phyloP scores from a whole-genome alignment of 2,329 filamentous ascomycete genomes.

The Aspergillus persii region DNA sequence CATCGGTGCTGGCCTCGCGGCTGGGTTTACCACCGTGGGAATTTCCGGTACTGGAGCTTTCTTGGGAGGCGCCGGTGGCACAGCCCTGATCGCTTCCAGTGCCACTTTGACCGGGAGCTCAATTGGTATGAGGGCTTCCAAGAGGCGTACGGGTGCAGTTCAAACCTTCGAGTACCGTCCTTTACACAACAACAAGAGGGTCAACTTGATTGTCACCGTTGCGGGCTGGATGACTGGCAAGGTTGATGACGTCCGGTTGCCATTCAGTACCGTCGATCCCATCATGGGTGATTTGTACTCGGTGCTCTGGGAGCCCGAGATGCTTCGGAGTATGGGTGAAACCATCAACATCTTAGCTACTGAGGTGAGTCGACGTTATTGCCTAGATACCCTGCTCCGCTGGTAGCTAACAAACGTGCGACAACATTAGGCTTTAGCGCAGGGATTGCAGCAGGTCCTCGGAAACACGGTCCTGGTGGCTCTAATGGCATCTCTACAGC shows the following conservation, averaged over 20 bases:
- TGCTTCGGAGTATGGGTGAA: slow-evolving; percentile 96
- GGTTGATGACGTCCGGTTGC: slow-evolving; percentile 90
- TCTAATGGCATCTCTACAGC: slow-evolving; percentile 86
- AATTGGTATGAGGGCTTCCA: slow-evolving; percentile 82
- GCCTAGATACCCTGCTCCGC: background rate
- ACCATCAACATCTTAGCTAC: slow-evolving; percentile 98
- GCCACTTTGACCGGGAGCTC: slow-evolving; percentile 83
- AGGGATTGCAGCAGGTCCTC: slow-evolving; percentile 92
- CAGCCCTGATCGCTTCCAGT: slow-evolving; percentile 87
- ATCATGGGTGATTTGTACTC: slow-evolving; percentile 99
- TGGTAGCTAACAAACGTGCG: slow-evolving; percentile 23
- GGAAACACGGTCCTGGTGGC: slow-evolving; percentile 84
- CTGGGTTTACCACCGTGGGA: slow-evolving; percentile 92
- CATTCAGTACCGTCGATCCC: slow-evolving; percentile 93
- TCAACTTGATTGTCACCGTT: slow-evolving; percentile 92
- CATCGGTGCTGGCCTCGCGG: slow-evolving; percentile 89
- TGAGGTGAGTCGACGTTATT: slow-evolving; percentile 60
- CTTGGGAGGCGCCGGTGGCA: slow-evolving; percentile 85
- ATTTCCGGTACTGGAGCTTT: slow-evolving; percentile 86
- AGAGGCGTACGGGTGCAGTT: slow-evolving; percentile 83
- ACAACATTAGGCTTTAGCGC: slow-evolving; percentile 72
- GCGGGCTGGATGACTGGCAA: slow-evolving; percentile 99
- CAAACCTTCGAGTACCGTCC: slow-evolving; percentile 96
- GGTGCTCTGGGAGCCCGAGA: slow-evolving; percentile 95
- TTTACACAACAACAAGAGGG: slow-evolving; percentile 94